Evolutionary conservation across 805 yeast genomes (phyloP).

Genomic region (Saccharomycopsis vini): DNA sequence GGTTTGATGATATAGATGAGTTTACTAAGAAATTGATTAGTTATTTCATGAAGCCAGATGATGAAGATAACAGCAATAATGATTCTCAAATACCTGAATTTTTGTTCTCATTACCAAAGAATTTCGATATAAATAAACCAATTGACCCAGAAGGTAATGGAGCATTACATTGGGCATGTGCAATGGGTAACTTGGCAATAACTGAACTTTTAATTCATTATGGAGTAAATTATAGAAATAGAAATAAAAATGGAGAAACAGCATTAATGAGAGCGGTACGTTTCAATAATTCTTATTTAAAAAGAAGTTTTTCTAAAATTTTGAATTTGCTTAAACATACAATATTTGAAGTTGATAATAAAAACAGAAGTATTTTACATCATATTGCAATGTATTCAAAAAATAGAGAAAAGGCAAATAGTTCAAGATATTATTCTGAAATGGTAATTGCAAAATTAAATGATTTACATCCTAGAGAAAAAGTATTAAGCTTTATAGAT

Average conservation of each 20-base stretch:
- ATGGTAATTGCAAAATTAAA: constrained; percentile 64
- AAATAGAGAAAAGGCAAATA: constrained; percentile 58
- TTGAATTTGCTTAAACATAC: constrained; percentile 70
- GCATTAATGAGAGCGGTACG: constrained; percentile 78
- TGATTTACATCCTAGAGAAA: constrained; percentile 51
- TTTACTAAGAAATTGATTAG: constrained; percentile 41
- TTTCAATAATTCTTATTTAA: constrained; percentile 80
- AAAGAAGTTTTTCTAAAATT: constrained; percentile 70
- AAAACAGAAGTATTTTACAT: constrained; percentile 74
- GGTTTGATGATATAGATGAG: constrained; percentile 30
- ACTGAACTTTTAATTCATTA: constrained; percentile 65
- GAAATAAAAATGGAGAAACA: constrained; percentile 71
- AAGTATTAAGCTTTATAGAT: constrained; percentile 36
- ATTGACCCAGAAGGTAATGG: constrained; percentile 94
- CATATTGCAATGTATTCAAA: constrained; percentile 69
- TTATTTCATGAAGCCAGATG: constrained; percentile 50
- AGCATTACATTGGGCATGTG: constrained; percentile 95
- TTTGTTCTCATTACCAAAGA: constrained; percentile 49
- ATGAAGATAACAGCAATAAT: constrained; percentile 30
- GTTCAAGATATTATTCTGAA: constrained; percentile 78
- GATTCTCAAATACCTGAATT: constrained; percentile 24
- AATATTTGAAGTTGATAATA: constrained; percentile 65
- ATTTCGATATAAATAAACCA: constrained; percentile 58
- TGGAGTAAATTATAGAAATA: constrained; percentile 59
- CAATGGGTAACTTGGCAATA: constrained; percentile 79